These are phyloP conservation scores for Taphrina deformans DNA, from an alignment of 1,139 yeast genomes.

Conservation along the genomic window DNA sequence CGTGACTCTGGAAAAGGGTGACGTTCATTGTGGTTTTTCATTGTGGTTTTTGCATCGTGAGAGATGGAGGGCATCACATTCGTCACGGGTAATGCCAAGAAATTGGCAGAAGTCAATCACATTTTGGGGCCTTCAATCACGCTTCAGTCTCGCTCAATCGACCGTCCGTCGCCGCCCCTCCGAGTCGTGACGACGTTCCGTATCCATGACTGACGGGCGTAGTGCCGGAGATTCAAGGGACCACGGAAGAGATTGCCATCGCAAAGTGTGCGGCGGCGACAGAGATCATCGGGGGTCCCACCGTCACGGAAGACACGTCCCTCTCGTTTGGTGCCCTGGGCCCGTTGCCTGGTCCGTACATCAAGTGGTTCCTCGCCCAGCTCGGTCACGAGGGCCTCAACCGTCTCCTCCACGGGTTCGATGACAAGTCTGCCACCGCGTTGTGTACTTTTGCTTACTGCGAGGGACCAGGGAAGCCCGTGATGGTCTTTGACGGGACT, in stretches of 20 bases:
- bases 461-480: conserved; percentile 73
- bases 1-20: too few relatives aligned
- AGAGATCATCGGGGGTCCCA: conserved; percentile 61
- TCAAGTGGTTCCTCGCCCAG: conserved; percentile 80
- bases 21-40: too few relatives aligned
- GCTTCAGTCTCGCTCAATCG: conserved; percentile 31
- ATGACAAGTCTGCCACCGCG: conserved; percentile 82
- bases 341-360: conserved; percentile 87
- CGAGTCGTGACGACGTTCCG: too few relatives aligned
- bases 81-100: conserved; percentile 37
- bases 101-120: conserved; percentile 35
- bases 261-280: conserved; percentile 85
- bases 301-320: conserved; percentile 92
- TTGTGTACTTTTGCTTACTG: conserved; percentile 91
- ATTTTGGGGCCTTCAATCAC: conserved; percentile 29
- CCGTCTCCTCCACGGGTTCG: conserved; percentile 74
- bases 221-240: conserved; percentile 73
- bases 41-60: too few relatives aligned
- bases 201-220: neutral
- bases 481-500: conserved; percentile 79
- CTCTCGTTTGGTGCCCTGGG: conserved; percentile 78
- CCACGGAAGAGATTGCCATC: conserved; percentile 74
- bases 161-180: conserved; percentile 16
- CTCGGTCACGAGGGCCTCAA: conserved; percentile 67
- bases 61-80: conserved; percentile 29